Evolutionary conservation across 768 basidiomycete genomes (phyloP).

Genomic region (Termitomyces heimii): DNA sequence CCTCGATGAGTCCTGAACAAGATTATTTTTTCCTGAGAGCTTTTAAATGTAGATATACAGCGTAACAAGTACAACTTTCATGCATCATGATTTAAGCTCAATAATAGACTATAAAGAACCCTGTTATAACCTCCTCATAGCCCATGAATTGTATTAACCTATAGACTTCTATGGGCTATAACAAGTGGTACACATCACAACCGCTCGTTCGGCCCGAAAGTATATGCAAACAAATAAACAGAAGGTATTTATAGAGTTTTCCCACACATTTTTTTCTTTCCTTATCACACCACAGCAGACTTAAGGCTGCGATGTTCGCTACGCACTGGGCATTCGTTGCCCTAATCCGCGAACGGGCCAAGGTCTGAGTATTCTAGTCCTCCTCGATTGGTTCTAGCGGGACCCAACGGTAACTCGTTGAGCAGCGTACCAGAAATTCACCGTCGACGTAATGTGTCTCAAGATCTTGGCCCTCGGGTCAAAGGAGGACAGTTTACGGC

Average conservation of each 20-base stretch:
- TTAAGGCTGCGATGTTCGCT: constrained; percentile 43
- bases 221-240: not conserved
- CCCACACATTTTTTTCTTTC: not conserved
- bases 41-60: too few relatives aligned
- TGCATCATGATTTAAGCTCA: not conserved
- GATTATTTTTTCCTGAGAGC: too few relatives aligned
- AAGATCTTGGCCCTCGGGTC: constrained; percentile 13
- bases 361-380: constrained; percentile 30
- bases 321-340: constrained; percentile 36
- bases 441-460: constrained; percentile 8
- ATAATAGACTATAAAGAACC: not conserved
- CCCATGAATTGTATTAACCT: too few relatives aligned
- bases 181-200: too few relatives aligned
- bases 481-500: constrained; percentile 6
- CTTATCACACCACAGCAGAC: constrained; percentile 20
- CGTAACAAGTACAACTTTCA: not conserved
- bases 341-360: constrained; percentile 29
- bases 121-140: not conserved
- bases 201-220: not conserved
- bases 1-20: too few relatives aligned
- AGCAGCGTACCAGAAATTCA: constrained; percentile 27
- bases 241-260: not conserved
- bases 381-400: constrained; percentile 25
- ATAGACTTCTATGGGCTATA: too few relatives aligned
- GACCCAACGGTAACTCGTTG: constrained; percentile 18